phyloP scores from a whole-genome alignment of 768 basidiomycete genomes.

The Mycena maculata region DNA sequence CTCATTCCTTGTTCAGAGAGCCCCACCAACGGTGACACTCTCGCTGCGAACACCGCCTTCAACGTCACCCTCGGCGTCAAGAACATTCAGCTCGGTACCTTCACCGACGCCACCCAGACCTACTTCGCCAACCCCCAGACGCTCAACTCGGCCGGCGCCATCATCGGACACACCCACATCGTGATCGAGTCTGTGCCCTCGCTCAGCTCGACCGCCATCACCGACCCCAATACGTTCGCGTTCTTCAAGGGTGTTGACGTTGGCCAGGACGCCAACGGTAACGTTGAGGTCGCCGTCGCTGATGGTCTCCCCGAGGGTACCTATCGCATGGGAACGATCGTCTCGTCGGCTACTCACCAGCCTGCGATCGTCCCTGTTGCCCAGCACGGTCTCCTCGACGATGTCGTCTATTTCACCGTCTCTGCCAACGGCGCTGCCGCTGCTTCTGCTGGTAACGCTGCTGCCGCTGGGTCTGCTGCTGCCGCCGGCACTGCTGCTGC shows the following conservation, averaged over 20 bases:
- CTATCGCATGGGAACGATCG: slow-evolving; percentile 72
- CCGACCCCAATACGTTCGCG: slow-evolving; percentile 62
- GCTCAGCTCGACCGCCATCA: slow-evolving; percentile 56
- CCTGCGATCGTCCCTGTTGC: slow-evolving; percentile 68
- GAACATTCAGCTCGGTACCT: slow-evolving; percentile 62
- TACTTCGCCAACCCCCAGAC: slow-evolving; percentile 71
- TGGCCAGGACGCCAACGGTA: slow-evolving; percentile 55
- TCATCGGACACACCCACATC: slow-evolving; percentile 70
- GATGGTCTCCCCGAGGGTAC: slow-evolving; percentile 67
- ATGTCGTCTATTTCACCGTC: slow-evolving; percentile 63
- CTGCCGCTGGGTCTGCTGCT: slow-evolving; percentile 30
- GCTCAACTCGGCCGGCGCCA: slow-evolving; percentile 60
- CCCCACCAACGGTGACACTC: slow-evolving; percentile 57
- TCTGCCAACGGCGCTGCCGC: slow-evolving; percentile 38
- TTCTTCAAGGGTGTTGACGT: slow-evolving; percentile 69
- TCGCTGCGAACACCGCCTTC: slow-evolving; percentile 61
- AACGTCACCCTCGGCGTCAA: slow-evolving; percentile 61
- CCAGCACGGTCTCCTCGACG: slow-evolving; percentile 71
- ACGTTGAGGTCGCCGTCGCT: slow-evolving; percentile 62
- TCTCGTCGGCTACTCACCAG: slow-evolving; percentile 67
- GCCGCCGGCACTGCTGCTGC: slow-evolving; percentile 27
- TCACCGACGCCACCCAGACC: slow-evolving; percentile 65
- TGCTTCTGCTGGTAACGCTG: slow-evolving; percentile 31
- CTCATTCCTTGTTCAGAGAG: too few relatives aligned
- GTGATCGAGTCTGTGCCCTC: slow-evolving; percentile 62